Percentiles rank a stretch among this genome's conserved stretches.
These are phyloP conservation scores for Hondaea fermentalgiana DNA, from an alignment of 108 stramenopile species.

Conservation along the genomic window DNA sequence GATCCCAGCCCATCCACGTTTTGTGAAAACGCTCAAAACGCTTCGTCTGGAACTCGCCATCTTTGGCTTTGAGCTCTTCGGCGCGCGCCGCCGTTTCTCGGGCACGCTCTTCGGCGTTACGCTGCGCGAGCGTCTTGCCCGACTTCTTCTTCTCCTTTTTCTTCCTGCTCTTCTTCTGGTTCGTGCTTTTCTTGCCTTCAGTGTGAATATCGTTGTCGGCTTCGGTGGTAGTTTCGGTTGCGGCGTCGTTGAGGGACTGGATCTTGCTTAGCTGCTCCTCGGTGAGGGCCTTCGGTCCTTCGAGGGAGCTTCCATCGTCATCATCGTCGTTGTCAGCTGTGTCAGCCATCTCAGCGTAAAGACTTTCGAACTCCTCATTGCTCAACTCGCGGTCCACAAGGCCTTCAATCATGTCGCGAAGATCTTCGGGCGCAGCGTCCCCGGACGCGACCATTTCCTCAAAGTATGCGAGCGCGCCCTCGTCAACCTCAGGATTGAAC, in stretches of 20 bases:
- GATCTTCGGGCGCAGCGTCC: background rate
- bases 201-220: background rate
- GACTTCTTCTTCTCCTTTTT: background rate
- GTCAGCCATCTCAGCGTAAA: background rate
- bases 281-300: background rate
- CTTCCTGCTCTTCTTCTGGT: background rate
- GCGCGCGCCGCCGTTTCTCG: background rate
- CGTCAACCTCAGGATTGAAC: background rate
- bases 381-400: background rate
- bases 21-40: constrained; percentile 10
- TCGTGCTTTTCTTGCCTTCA: background rate
- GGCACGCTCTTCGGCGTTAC: background rate
- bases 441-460: background rate
- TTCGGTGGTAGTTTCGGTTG: background rate
- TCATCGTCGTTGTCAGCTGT: background rate
- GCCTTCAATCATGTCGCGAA: background rate
- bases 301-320: background rate
- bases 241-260: background rate
- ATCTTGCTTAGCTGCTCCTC: background rate
- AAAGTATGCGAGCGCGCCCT: background rate
- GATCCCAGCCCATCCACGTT: constrained; percentile 8
- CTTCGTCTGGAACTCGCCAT: constrained; percentile 5
- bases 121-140: background rate
- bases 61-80: background rate
- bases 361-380: background rate